Evolutionary conservation across 805 yeast genomes (phyloP), one percentile per base, ranked within the genome.

Genomic region (Sugiyamaella valdiviana): DNA sequence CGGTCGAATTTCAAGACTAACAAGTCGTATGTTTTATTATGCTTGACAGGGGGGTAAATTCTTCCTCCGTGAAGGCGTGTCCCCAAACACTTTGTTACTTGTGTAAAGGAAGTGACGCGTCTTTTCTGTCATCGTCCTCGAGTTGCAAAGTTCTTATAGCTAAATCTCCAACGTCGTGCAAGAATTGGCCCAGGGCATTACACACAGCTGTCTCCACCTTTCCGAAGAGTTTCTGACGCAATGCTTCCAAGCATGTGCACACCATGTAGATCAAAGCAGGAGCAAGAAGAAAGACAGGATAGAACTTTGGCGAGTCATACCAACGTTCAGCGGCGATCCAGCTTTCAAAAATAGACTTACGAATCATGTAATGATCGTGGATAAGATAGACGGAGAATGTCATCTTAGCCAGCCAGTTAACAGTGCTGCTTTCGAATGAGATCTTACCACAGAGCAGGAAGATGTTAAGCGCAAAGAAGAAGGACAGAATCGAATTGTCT

Each of bases 331-430:
- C 48, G 6, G 12, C n/a, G 6, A 45, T 5, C 48, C 48, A 45
- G 10, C 24, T 15, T 7, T 21, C 12, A 44, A 44, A 45, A 15
- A 45, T 38, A 20, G 23, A n/a, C 4, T 16, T 21, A 10, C 48
- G 14, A 16, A 45, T 32, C 17, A 45, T 14, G 15, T 15, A 16
- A 22, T 45, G 16, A 5, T 45, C 48, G 23, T 36, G 41, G 15
- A 45, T 45, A 2, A 45, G 38, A 45, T 45, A 45, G 9, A 45
- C 44, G 14, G 23, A 16, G 15, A 45, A 36, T 19, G 48, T 36
- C 21, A 36, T 15, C n/a, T 32, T 20, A 14, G 44, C 48, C 3
- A 32, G 14, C 17, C 16, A 14, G 35, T 45, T 36, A 14, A 45
- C 22, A 45, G n/a, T 17, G 4, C 14, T 6, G 29, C 41, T 45